Base-by-base conservation (phyloP, 176 grass and related monocot genomes). In the Avena sativa region DNA sequence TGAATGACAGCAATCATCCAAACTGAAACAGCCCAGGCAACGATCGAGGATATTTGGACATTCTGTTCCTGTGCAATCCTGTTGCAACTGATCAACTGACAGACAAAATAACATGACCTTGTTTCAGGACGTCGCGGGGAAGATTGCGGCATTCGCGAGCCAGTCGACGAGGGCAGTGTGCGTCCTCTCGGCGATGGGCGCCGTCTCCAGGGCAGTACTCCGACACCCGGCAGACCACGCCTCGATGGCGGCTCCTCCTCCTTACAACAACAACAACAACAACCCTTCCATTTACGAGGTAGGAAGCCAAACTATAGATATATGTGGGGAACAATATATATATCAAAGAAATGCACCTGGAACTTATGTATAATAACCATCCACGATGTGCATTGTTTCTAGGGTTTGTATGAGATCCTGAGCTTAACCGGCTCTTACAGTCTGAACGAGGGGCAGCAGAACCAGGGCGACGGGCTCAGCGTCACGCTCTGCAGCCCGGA, bases 121-220 rank as follows among this genome's bases (percentile, higher is more conserved):
- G 3, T 28, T 28, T 2, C 88, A 97, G 95, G 90, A 97, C 10
- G 87, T 97, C 2, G 88, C 87, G 2, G 87, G 88, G 4, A 97
- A 97, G 83, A 91, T 97, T 17, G 59, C n/a, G 28, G 80, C 90
- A 15, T 94, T 97, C 49, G 91, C 88, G 25, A 88, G 43, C 34
- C 95, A 92, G 59, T 91, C 92, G 4, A 81, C 95, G 0, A 89
- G 91, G 78, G 91, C 92, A 1, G 85, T 97, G 17, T 97, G 92
- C 26, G 84, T 97, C 28, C 92, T 97, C 53, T 97, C 95, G 30
- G 95, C 93, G 28, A 97, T 74, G 81, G 95, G 95, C 28, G 89
- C 93, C 4, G 82, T 97, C 47, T 97, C 95, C 56, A 86, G 90
- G 16, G 93, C 79, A 4, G 80, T 92, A 61, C 95, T 97, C 7